Percentiles rank a stretch among this genome's conserved stretches.
Evolutionary conservation across 352 stramenopile genomes (phyloP).

Genomic region (Pythium oligandrum): DNA sequence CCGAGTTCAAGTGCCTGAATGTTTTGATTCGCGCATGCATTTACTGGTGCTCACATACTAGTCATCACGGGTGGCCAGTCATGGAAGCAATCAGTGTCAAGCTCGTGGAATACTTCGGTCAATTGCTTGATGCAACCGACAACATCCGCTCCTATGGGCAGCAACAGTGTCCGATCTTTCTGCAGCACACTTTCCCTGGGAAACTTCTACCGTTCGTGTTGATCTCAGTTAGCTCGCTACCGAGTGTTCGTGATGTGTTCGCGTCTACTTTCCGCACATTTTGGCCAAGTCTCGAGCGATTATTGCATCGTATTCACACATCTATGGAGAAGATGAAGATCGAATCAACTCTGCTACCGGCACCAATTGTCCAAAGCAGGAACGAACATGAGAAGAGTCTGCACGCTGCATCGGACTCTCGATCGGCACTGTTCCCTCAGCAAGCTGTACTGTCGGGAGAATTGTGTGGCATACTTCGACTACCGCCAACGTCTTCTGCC

Average conservation of each 20-base stretch:
- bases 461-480: no score
- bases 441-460: no score
- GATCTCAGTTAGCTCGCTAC: constrained; percentile 60
- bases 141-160: constrained; percentile 15
- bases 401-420: no score
- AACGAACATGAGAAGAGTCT: no score
- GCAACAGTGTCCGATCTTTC: constrained; percentile 20
- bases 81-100: constrained; percentile 45
- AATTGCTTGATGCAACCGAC: constrained; percentile 26
- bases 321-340: constrained; percentile 6
- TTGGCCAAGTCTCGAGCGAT: constrained; percentile 16
- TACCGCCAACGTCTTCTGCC: not conserved
- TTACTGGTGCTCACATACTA: constrained; percentile 69
- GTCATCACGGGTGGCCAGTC: constrained; percentile 45
- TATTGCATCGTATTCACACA: constrained; percentile 14
- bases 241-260: constrained; percentile 20
- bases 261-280: constrained; percentile 8
- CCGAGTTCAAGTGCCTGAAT: constrained; percentile 82
- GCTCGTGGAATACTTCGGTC: constrained; percentile 43
- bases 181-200: constrained; percentile 58
- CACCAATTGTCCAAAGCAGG: constrained; percentile 1
- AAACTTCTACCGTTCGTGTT: constrained; percentile 77
- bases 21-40: constrained; percentile 62
- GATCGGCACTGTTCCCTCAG: no score
- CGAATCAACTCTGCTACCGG: constrained; percentile 2